These are phyloP conservation scores for Trichoderma sp. DNA, from an alignment of 2,329 filamentous ascomycete species.

Conservation along the genomic window DNA sequence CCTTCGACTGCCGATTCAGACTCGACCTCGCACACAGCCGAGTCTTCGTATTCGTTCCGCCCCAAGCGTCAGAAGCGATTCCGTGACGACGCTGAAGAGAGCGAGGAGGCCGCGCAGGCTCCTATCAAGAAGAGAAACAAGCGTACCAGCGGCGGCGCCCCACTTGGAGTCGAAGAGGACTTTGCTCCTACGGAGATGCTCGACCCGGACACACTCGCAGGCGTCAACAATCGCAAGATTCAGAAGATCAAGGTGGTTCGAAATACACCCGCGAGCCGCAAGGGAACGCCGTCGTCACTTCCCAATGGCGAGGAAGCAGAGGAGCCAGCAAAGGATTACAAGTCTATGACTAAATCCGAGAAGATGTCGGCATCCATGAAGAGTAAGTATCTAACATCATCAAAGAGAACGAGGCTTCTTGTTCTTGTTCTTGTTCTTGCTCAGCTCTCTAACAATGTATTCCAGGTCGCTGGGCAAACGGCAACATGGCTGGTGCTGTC, in stretches of 20 bases:
- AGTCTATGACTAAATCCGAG: conserved; percentile 62
- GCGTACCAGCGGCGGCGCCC: conserved; percentile 25
- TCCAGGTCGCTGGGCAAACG: conserved; percentile 58
- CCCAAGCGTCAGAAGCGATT: conserved; percentile 56
- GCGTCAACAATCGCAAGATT: conserved; percentile 32
- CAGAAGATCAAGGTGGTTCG: conserved; percentile 42
- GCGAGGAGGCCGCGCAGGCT: conserved; percentile 36
- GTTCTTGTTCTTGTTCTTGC: too few species aligned
- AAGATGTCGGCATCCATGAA: conserved; percentile 67
- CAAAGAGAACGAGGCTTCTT: not conserved
- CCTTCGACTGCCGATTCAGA: conserved; percentile 55
- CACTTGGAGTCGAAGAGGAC: conserved; percentile 9
- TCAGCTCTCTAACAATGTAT: conserved; percentile 27
- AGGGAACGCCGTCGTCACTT: conserved; percentile 30
- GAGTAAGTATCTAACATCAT: conserved; percentile 42
- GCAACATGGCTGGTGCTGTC: conserved; percentile 59
- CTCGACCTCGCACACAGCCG: conserved; percentile 47
- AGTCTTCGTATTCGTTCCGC: conserved; percentile 53
- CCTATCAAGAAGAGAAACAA: conserved; percentile 41
- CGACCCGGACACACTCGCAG: conserved; percentile 24
- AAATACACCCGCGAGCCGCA: conserved; percentile 29
- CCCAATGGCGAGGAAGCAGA: conserved; percentile 35
- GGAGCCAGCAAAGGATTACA: conserved; percentile 53
- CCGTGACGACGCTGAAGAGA: conserved; percentile 47
- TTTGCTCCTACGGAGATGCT: conserved; percentile 21